These are phyloP conservation scores for Lasiodiplodia theobromae DNA, from an alignment of 2,329 filamentous ascomycete genomes.

Conservation along the genomic window DNA sequence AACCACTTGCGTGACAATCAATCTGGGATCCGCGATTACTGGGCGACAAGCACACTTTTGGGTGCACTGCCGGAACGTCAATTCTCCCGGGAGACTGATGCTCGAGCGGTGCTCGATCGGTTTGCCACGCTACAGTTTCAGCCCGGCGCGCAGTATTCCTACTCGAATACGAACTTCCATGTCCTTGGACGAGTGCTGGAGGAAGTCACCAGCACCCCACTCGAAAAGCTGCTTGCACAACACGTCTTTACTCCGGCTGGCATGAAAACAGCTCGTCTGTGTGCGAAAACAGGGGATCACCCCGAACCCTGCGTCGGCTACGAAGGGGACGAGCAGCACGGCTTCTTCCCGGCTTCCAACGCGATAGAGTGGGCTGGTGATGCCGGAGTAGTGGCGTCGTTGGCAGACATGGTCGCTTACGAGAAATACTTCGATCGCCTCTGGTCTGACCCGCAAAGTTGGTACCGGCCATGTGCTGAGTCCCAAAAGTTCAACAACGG, in stretches of 20 bases:
- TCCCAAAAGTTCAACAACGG: background rate
- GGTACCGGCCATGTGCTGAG: background rate
- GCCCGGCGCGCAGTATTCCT: slow-evolving; percentile 53
- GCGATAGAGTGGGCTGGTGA: background rate
- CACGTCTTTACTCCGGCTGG: background rate
- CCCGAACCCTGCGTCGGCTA: background rate
- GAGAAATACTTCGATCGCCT: background rate
- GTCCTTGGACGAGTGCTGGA: slow-evolving; percentile 50
- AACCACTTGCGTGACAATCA: background rate
- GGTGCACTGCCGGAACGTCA: background rate
- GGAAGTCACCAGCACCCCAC: slow-evolving; percentile 39
- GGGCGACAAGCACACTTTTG: background rate
- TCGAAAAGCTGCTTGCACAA: background rate
- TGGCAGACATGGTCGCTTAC: background rate
- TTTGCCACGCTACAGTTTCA: slow-evolving; percentile 46
- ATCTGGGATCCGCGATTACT: background rate
- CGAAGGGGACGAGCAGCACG: background rate
- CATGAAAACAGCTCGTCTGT: background rate
- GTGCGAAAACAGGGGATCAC: background rate
- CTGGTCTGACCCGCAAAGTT: background rate
- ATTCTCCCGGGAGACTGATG: background rate
- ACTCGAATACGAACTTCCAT: slow-evolving; percentile 55
- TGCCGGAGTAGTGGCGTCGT: background rate
- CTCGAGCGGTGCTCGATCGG: background rate
- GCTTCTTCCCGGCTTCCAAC: background rate